These are phyloP conservation scores for Dryas alaskensis DNA, from an alignment of 306 rosid species.

Conservation along the genomic window DNA sequence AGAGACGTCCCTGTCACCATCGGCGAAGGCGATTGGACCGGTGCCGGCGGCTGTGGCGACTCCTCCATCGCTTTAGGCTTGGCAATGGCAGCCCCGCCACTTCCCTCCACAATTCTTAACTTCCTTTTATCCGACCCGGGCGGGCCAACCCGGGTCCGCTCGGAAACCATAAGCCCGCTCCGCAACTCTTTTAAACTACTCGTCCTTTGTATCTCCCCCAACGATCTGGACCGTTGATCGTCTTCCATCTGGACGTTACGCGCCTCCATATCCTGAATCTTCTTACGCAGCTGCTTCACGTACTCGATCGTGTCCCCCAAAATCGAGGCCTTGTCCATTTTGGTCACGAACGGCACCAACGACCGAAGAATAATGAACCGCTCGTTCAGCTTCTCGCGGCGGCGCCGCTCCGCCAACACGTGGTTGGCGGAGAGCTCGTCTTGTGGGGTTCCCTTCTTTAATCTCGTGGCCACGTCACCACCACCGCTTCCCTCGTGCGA, in stretches of 20 bases:
- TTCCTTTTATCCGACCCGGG: slow-evolving; percentile 54
- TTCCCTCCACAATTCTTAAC: slow-evolving; percentile 68
- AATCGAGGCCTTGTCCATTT: slow-evolving; percentile 93
- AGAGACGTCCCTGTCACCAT: slow-evolving; percentile 39
- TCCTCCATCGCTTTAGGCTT: slow-evolving; percentile 40
- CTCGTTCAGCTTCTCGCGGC: slow-evolving; percentile 79
- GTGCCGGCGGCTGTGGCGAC: neutral
- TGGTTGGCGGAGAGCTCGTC: slow-evolving; percentile 84
- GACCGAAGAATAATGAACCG: slow-evolving; percentile 79
- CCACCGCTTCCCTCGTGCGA: slow-evolving; percentile 16
- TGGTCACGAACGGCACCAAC: slow-evolving; percentile 78
- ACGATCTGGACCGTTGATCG: slow-evolving; percentile 32
- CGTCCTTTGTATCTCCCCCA: slow-evolving; percentile 28
- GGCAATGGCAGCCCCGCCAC: slow-evolving; percentile 30
- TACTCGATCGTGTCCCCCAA: slow-evolving; percentile 93
- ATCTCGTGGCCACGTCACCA: slow-evolving; percentile 16
- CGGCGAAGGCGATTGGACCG: neutral
- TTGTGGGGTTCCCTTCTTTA: slow-evolving; percentile 61
- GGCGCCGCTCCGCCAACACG: slow-evolving; percentile 79
- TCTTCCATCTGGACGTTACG: slow-evolving; percentile 48
- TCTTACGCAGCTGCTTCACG: slow-evolving; percentile 64
- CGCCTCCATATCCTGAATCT: slow-evolving; percentile 73
- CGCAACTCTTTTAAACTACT: slow-evolving; percentile 32
- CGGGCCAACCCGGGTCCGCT: neutral
- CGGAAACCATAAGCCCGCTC: slow-evolving; percentile 27